A percentile compares a stretch with the other conserved stretches of the same genome.
Evolutionary conservation across 208 protist species (phyloP).

Genomic region (Angomonas desouzai): DNA sequence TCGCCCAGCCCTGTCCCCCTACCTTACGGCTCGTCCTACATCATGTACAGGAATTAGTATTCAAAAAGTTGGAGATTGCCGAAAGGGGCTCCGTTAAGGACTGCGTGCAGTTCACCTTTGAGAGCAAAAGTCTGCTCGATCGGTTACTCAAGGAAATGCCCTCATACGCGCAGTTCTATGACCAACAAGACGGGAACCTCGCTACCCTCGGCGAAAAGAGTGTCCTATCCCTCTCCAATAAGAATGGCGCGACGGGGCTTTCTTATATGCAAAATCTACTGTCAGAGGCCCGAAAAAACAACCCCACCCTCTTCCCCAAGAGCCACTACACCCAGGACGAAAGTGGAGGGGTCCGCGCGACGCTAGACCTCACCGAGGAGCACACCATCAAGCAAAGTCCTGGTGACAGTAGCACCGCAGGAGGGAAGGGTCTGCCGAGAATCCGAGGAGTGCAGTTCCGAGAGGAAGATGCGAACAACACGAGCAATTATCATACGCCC

Average conservation of each 20-base stretch:
- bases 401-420: neutral
- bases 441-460: slow-evolving; percentile 2
- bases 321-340: neutral
- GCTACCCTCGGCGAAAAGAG: slow-evolving; percentile 11
- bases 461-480: neutral
- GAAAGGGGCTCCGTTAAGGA: slow-evolving; percentile 67
- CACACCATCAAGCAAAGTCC: neutral
- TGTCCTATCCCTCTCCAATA: neutral
- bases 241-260: neutral
- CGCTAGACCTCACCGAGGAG: slow-evolving; percentile 2
- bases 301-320: slow-evolving; percentile 4
- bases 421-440: neutral
- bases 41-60: slow-evolving; percentile 52
- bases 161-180: slow-evolving; percentile 41
- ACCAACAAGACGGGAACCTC: neutral
- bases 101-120: slow-evolving; percentile 77
- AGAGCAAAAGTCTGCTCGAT: slow-evolving; percentile 72
- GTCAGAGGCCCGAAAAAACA: slow-evolving; percentile 9
- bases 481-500: neutral
- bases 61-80: slow-evolving; percentile 66
- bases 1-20: slow-evolving; percentile 71
- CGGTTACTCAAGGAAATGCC: slow-evolving; percentile 84
- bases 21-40: slow-evolving; percentile 77
- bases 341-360: neutral
- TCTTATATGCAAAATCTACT: neutral